A percentile compares a stretch with the other conserved stretches of the same genome.
phyloP scores from a whole-genome alignment of 495 filamentous ascomycete genomes.

The Tetracladium setigerum region DNA sequence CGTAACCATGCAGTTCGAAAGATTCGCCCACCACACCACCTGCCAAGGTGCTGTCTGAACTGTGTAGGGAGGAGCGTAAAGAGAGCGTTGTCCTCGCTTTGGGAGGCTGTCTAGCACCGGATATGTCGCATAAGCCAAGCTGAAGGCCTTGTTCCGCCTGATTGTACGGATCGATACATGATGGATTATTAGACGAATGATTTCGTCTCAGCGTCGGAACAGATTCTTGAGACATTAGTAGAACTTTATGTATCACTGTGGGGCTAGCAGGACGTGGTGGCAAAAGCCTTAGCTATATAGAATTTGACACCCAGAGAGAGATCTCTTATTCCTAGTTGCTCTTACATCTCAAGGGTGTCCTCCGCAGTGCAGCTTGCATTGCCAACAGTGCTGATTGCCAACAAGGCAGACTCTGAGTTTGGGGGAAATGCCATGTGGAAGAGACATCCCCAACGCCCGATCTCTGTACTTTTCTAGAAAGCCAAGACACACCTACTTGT shows the following conservation, averaged over 20 bases:
- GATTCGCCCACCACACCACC: neutral
- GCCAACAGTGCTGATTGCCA: too few species aligned
- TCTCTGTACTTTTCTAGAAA: too few species aligned
- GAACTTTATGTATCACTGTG: neutral
- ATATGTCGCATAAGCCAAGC: neutral
- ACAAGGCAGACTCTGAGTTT: too few species aligned
- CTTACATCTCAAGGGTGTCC: too few species aligned
- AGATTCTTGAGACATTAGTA: constrained; percentile 1
- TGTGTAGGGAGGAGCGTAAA: constrained; percentile 2
- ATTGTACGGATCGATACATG: constrained; percentile 4
- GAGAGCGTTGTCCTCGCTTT: constrained; percentile 1
- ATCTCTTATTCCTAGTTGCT: too few species aligned
- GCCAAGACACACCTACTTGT: too few species aligned
- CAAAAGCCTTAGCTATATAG: too few species aligned
- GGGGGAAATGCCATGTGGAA: too few species aligned
- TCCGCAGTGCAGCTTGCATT: too few species aligned
- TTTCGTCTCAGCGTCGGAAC: neutral
- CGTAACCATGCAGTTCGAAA: neutral
- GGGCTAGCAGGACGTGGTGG: neutral
- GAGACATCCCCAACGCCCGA: too few species aligned
- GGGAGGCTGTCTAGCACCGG: neutral
- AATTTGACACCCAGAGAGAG: too few species aligned
- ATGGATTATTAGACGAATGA: constrained; percentile 1
- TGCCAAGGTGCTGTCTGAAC: constrained; percentile 6
- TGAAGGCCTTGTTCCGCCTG: constrained; percentile 8